These are phyloP conservation scores for Trichoderma gamsii DNA, from an alignment of 495 filamentous ascomycete genomes.

Conservation along the genomic window DNA sequence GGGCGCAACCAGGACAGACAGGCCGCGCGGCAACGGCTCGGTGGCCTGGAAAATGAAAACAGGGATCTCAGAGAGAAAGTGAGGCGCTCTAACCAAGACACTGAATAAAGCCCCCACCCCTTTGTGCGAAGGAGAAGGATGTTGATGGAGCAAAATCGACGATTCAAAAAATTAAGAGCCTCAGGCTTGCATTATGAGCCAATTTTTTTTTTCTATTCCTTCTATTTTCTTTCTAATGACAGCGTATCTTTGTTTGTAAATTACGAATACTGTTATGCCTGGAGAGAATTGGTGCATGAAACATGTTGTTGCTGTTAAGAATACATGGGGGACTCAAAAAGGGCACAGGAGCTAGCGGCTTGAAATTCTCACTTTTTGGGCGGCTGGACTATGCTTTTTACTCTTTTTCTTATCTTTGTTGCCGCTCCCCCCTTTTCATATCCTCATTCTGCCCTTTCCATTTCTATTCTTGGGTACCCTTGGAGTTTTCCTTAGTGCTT, in stretches of 20 bases:
- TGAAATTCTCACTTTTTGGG: not conserved
- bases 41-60: conserved; percentile 76
- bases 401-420: not conserved
- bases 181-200: not conserved
- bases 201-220: not conserved
- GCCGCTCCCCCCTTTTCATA: not conserved
- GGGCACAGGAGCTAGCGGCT: not conserved
- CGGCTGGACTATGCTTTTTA: not conserved
- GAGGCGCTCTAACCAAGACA: conserved; percentile 30
- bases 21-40: conserved; percentile 75
- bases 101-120: not conserved
- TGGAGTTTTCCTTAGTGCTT: not conserved
- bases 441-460: not conserved
- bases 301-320: not conserved
- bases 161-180: not conserved
- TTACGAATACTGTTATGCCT: conserved; percentile 6
- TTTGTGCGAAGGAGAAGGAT: not conserved
- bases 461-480: not conserved
- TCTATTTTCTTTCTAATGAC: not conserved
- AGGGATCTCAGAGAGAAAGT: conserved; percentile 62
- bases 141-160: not conserved
- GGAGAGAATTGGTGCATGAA: conserved; percentile 7
- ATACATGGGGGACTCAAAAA: not conserved
- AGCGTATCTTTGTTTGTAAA: conserved; percentile 13
- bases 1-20: conserved; percentile 76